Evolutionary conservation across 2,329 filamentous ascomycete genomes (phyloP), one percentile per base, ranked within the genome.

Genomic region (Myriangium duriaei): DNA sequence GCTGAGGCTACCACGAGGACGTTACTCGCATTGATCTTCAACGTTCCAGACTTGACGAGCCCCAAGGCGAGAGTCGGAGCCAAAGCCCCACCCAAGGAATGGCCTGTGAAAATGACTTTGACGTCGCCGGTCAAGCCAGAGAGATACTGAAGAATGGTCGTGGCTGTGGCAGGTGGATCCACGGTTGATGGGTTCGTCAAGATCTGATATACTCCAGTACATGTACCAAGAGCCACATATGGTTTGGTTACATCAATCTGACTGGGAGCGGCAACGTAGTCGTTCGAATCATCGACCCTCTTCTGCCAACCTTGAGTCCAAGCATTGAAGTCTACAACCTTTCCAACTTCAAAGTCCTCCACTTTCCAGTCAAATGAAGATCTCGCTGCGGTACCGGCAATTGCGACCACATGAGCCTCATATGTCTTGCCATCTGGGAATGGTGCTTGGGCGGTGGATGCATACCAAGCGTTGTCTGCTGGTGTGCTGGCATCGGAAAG

Each of bases 91-190:
- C 33, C 33, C 6, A 35, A 12, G 24, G 16, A 21, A 19, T 35
- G 33, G 5, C 33, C 33, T n/a, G 33, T 35, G n/a, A 35, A 18
- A 19, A 35, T 28, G 15, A 35, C 6, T n/a, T 19, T 17, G 15
- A 28, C 12, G n/a, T 34, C 17, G 11, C 33, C 33, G 7, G 11
- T 10, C 11, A 31, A 12, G 30, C 19, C 19, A 15, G n/a, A 14
- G n/a, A 35, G 12, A 15, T 26, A 35, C 3, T 35, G 4, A 15
- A 35, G 21, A 3, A 35, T 28, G 18, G 18, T 26, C 11, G 18
- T 13, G 5, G 11, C 19, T 12, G 5, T 9, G 11, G 6, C 7
- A 13, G 17, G 10, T 15, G 18, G 5, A n/a, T n/a, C n/a, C 7
- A n/a, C n/a, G 21, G 7, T 26, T n/a, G 21, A 26, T n/a, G 7